A percentile compares a stretch with the other conserved stretches of the same genome.
phyloP scores from a whole-genome alignment of 441 rosid species.

The Gossypium davidsonii region DNA sequence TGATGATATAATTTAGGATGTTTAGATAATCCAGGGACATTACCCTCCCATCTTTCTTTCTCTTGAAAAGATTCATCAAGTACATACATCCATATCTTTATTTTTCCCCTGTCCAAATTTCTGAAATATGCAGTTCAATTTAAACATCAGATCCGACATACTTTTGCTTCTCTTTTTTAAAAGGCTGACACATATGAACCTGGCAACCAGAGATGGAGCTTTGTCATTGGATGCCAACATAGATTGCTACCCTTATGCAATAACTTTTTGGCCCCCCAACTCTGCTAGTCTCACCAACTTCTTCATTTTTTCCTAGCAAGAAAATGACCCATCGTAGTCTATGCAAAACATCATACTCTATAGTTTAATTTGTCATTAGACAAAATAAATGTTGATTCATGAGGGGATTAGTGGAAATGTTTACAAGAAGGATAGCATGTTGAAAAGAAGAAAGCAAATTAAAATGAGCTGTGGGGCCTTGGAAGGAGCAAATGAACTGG shows the following conservation, averaged over 20 bases:
- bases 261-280: neutral
- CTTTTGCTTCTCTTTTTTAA: neutral
- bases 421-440: conserved; percentile 1
- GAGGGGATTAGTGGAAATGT: neutral
- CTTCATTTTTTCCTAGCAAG: neutral
- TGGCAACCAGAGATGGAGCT: conserved; percentile 8
- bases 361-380: neutral
- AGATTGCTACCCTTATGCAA: neutral
- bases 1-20: neutral
- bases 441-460: conserved; percentile 6
- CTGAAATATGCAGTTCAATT: conserved; percentile 1
- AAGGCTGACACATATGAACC: neutral
- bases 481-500: conserved; percentile 17
- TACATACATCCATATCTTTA: neutral
- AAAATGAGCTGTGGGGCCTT: conserved; percentile 3
- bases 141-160: neutral
- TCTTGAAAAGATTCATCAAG: neutral
- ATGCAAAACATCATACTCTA: neutral
- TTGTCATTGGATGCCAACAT: neutral
- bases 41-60: neutral
- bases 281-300: conserved; percentile 3
- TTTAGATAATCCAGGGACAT: neutral
- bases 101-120: neutral
- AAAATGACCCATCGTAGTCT: conserved; percentile 7
- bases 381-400: neutral